phyloP scores from a whole-genome alignment of 305 asterid genomes.

The Solanum hybrid region DNA sequence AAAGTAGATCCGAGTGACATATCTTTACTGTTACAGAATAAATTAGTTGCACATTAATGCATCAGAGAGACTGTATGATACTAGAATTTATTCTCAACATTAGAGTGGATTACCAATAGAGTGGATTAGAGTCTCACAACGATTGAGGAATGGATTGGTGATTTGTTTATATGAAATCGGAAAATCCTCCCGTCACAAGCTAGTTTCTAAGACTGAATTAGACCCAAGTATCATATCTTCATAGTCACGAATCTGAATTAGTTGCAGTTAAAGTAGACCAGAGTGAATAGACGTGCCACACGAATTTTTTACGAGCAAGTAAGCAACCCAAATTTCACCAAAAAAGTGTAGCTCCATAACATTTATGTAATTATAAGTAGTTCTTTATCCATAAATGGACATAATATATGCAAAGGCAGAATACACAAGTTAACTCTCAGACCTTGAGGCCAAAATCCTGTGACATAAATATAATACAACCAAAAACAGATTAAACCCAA shows the following conservation, averaged over 20 bases:
- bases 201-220: no score
- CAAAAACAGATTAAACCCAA: not conserved
- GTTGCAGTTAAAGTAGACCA: not conserved
- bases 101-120: not conserved
- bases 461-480: not conserved
- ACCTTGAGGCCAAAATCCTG: not conserved
- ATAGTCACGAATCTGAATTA: no score
- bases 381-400: not conserved
- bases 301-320: not conserved
- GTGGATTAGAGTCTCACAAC: not conserved
- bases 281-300: no score
- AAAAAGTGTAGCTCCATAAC: not conserved
- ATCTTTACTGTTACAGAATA: no score
- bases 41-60: no score
- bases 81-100: no score
- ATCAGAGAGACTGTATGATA: no score
- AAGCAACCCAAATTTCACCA: not conserved
- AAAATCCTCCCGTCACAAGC: fast-evolving
- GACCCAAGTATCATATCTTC: not conserved
- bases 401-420: not conserved
- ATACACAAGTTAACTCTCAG: not conserved
- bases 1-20: no score
- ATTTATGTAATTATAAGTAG: not conserved
- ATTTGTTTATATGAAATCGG: not conserved
- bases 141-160: not conserved